Conservation (phyloP, 2,329 filamentous ascomycete species). For the Exophiala viscosa region DNA sequence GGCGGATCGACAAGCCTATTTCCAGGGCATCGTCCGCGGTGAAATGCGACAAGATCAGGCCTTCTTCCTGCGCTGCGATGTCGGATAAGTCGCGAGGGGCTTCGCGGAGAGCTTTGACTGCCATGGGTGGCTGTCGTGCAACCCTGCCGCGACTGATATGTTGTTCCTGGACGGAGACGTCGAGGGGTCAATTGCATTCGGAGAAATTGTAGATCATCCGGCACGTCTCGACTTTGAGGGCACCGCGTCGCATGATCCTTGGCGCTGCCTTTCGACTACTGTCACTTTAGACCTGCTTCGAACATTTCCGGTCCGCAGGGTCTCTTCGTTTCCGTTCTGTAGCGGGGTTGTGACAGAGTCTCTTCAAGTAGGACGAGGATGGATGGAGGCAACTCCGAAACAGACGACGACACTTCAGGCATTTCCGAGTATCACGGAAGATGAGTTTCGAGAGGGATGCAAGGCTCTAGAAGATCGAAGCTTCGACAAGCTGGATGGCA, state of each 20-base stretch:
- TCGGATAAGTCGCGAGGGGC: slow-evolving; percentile 24
- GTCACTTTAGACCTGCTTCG: too few species aligned
- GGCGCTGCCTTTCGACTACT: too few species aligned
- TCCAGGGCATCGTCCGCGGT: slow-evolving; percentile 38
- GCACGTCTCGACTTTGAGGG: too few species aligned
- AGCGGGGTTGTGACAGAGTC: neutral
- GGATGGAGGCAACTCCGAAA: neutral
- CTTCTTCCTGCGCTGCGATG: slow-evolving; percentile 22
- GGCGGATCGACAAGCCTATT: slow-evolving; percentile 38
- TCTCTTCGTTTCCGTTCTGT: neutral
- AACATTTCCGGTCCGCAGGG: too few species aligned
- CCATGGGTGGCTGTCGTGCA: slow-evolving; percentile 3
- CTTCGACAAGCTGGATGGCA: slow-evolving; percentile 16
- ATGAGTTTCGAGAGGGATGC: slow-evolving; percentile 65
- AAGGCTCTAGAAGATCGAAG: slow-evolving; percentile 50
- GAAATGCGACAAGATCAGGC: slow-evolving; percentile 36
- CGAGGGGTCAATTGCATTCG: too few species aligned
- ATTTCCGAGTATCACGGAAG: slow-evolving; percentile 59
- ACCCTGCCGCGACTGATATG: neutral
- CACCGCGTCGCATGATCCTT: too few species aligned
- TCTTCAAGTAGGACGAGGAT: neutral
- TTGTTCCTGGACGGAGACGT: too few species aligned
- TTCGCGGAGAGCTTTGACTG: slow-evolving; percentile 12
- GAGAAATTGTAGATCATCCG: too few species aligned
- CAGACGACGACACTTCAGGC: slow-evolving; percentile 26